These are phyloP conservation scores for Aspergillus panamensis DNA, from an alignment of 495 filamentous ascomycete genomes.

Conservation along the genomic window DNA sequence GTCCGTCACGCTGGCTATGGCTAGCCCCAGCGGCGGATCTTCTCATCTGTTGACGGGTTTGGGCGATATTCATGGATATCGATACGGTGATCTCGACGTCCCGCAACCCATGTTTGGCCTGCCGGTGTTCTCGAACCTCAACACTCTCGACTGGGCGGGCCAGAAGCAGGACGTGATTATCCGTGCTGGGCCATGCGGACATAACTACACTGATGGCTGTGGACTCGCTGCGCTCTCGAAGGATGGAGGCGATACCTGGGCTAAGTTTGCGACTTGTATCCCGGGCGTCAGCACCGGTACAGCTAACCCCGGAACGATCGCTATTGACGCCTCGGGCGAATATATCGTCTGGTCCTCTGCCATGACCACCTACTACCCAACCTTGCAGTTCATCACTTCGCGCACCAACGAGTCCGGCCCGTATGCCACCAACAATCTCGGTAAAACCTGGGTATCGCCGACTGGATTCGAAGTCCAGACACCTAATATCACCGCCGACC, in stretches of 20 bases:
- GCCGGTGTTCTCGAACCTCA: slow-evolving; percentile 48
- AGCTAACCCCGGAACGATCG: slow-evolving; percentile 15
- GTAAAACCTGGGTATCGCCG: slow-evolving; percentile 18
- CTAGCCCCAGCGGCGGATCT: slow-evolving; percentile 46
- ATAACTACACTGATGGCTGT: slow-evolving; percentile 40
- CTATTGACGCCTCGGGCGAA: slow-evolving; percentile 20
- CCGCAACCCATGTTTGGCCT: slow-evolving; percentile 48
- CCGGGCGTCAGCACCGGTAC: slow-evolving; percentile 14
- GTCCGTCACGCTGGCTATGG: slow-evolving; percentile 50
- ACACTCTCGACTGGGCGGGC: slow-evolving; percentile 56
- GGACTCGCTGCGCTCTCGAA: slow-evolving; percentile 53
- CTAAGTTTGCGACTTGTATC: slow-evolving; percentile 15
- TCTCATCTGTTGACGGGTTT: slow-evolving; percentile 54
- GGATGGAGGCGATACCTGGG: slow-evolving; percentile 23
- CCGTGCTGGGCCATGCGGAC: slow-evolving; percentile 49
- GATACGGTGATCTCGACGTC: slow-evolving; percentile 41
- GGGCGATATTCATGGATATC: slow-evolving; percentile 58
- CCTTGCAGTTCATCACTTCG: slow-evolving; percentile 19
- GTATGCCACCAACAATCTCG: slow-evolving; percentile 15
- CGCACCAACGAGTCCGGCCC: slow-evolving; percentile 22
- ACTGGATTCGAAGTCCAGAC: slow-evolving; percentile 16
- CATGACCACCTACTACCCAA: slow-evolving; percentile 50
- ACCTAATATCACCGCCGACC: slow-evolving; percentile 17
- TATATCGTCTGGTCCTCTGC: slow-evolving; percentile 28
- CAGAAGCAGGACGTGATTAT: slow-evolving; percentile 50